Evolutionary conservation across 2,329 filamentous ascomycete species (phyloP).

Genomic region (Colletotrichum sp.): DNA sequence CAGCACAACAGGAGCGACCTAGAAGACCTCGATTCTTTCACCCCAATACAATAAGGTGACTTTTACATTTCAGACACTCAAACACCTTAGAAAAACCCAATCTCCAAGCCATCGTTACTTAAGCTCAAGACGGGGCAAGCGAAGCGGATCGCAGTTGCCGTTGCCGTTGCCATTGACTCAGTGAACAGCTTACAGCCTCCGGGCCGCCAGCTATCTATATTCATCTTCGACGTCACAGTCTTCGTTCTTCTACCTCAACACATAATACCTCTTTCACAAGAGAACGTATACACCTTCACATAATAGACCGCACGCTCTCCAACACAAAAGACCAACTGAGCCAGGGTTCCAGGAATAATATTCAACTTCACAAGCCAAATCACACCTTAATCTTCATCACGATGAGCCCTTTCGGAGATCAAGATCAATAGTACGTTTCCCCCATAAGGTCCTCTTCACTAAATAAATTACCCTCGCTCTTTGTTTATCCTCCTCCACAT

Average conservation of each 20-base stretch:
- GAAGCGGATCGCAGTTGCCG: not conserved
- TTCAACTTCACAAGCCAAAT: not conserved
- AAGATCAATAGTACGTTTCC: not conserved
- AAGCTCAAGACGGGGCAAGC: not conserved
- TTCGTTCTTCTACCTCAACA: not conserved
- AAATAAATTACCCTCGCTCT: fast-evolving
- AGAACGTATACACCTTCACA: not conserved
- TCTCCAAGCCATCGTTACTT: not conserved
- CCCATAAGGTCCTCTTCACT: not conserved
- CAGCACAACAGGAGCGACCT: not conserved
- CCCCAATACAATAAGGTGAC: not conserved
- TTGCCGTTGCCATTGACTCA: not conserved
- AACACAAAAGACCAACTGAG: not conserved
- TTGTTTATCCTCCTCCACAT: not conserved
- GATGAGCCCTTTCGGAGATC: not conserved
- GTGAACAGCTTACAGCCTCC: not conserved
- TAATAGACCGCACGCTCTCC: not conserved
- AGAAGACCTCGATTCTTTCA: not conserved
- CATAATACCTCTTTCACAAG: not conserved
- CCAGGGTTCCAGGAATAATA: fast-evolving
- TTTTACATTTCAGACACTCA: not conserved
- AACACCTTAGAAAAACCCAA: fast-evolving
- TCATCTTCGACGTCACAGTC: not conserved
- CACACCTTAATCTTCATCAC: not conserved
- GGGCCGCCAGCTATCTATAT: not conserved